phyloP scores from a whole-genome alignment of 1,139 yeast species.

The Yamadazyma triangularis region DNA sequence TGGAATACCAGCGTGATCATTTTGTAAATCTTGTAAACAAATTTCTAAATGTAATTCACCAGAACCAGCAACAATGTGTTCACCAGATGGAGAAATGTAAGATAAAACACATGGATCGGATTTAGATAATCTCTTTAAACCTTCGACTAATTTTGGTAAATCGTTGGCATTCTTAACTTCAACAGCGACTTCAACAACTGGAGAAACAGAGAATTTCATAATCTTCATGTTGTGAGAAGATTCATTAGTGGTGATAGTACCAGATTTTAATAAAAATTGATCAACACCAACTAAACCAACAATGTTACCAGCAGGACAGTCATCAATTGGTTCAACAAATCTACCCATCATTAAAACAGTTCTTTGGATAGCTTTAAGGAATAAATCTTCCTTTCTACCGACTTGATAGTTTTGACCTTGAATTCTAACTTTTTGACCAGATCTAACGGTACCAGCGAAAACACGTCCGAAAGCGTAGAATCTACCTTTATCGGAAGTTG shows the following conservation, averaged over 20 bases:
- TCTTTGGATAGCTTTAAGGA: constrained; percentile 97
- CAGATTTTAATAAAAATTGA: constrained; percentile 98
- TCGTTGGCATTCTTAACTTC: constrained; percentile 99
- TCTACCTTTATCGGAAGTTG: constrained; percentile 99
- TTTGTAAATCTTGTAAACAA: constrained; percentile 92
- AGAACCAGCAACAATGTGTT: constrained; percentile 99
- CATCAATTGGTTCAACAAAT: constrained; percentile 96
- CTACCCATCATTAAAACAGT: constrained; percentile 99
- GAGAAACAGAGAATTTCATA: constrained; percentile 99
- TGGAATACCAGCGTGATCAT: constrained; percentile 99
- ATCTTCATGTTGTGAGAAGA: constrained; percentile 99
- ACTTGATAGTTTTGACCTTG: constrained; percentile 99
- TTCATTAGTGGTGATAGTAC: constrained; percentile 97
- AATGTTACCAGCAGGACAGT: constrained; percentile 99
- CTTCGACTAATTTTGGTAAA: constrained; percentile 99
- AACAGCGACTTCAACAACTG: constrained; percentile 99
- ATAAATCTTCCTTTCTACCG: constrained; percentile 97
- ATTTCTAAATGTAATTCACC: constrained; percentile 99
- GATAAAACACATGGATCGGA: constrained; percentile 98
- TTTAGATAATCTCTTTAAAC: constrained; percentile 99
- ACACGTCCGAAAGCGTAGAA: constrained; percentile 99
- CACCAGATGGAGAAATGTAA: constrained; percentile 91
- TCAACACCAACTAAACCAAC: constrained; percentile 99
- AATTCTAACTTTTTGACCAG: constrained; percentile 99
- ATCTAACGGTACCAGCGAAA: constrained; percentile 98